Evolutionary conservation across 2,329 filamentous ascomycete species (phyloP).

Genomic region (Bipolaris gigantea): DNA sequence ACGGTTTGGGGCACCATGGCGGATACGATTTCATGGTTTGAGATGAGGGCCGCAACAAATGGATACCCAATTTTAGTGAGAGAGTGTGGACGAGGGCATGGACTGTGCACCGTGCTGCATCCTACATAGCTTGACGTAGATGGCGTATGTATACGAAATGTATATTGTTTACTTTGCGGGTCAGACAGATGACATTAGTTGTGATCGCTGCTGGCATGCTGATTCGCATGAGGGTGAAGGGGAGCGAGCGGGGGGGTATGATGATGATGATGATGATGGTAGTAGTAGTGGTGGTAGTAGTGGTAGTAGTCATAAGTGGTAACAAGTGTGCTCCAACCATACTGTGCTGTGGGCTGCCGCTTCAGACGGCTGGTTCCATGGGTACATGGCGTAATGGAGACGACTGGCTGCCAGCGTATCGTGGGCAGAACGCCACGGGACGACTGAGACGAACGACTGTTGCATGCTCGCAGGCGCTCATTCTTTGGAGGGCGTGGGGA

Average conservation of each 20-base stretch:
- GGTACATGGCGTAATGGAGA: not conserved
- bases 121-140: slow-evolving; percentile 1
- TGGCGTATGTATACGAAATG: slow-evolving; percentile 1
- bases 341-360: not conserved
- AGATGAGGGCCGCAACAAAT: slow-evolving; percentile 27
- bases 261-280: not conserved
- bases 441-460: not conserved
- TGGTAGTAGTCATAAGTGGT: no score
- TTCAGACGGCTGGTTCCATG: slow-evolving; percentile 15
- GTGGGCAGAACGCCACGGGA: not conserved
- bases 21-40: slow-evolving; percentile 23
- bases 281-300: not conserved
- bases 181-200: slow-evolving; percentile 4
- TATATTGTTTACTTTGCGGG: slow-evolving; percentile 6
- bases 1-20: slow-evolving; percentile 4
- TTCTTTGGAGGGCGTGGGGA: no score
- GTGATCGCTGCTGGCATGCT: not conserved
- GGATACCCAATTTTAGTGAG: slow-evolving; percentile 28
- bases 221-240: not conserved
- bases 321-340: not conserved
- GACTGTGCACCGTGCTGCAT: slow-evolving; percentile 2
- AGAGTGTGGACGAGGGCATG: slow-evolving; percentile 3
- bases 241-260: not conserved
- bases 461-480: not conserved
- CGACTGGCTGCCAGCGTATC: not conserved